Percentiles rank a stretch among this genome's conserved stretches.
phyloP scores from a whole-genome alignment of 2,329 filamentous ascomycete species.

The Xylaria sp. region DNA sequence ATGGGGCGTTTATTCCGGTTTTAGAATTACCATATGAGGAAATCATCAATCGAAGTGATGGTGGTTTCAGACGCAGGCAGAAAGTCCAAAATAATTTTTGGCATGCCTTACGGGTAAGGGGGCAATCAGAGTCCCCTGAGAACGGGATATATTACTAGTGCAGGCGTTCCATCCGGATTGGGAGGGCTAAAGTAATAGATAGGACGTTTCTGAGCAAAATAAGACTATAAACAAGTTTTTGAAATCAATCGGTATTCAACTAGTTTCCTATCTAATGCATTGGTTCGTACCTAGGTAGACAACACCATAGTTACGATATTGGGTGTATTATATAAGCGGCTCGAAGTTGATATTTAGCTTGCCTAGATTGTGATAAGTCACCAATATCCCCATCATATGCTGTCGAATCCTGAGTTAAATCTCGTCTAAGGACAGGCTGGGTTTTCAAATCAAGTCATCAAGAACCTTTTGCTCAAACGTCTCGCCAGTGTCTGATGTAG shows the following conservation, averaged over 20 bases:
- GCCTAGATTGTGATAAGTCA: background rate
- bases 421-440: too few relatives aligned
- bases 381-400: background rate
- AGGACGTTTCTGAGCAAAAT: slow-evolving; percentile 27
- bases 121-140: background rate
- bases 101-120: slow-evolving; percentile 21
- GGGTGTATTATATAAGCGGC: background rate
- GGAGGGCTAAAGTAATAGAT: slow-evolving; percentile 31
- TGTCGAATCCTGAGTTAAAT: background rate
- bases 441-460: too few relatives aligned
- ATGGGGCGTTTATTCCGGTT: slow-evolving; percentile 24
- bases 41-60: slow-evolving; percentile 7
- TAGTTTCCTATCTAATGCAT: background rate
- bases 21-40: slow-evolving; percentile 23
- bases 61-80: slow-evolving; percentile 11
- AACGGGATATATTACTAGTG: slow-evolving; percentile 22
- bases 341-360: background rate
- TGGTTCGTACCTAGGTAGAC: too few relatives aligned
- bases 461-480: too few relatives aligned
- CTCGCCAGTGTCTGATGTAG: too few relatives aligned
- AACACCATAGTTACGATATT: background rate
- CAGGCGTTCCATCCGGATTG: slow-evolving; percentile 36
- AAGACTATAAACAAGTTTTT: slow-evolving; percentile 19
- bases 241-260: background rate
- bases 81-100: background rate